phyloP scores from a whole-genome alignment of 108 stramenopile genomes.

The Pseudonitzschia multistriata region DNA sequence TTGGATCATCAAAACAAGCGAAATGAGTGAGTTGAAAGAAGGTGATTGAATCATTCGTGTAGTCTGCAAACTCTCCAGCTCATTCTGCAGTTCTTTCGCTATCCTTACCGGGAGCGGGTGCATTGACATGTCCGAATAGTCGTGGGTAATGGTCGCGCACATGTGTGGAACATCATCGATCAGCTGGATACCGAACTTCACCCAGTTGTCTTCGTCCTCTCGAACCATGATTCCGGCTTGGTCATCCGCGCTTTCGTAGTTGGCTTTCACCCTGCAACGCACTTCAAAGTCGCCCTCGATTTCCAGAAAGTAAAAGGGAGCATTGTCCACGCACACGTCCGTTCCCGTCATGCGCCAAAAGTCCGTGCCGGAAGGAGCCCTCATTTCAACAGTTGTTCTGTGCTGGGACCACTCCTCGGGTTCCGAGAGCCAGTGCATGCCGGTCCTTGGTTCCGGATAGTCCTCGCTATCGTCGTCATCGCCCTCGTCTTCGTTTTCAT shows the following conservation, averaged over 20 bases:
- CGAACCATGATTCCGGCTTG: constrained; percentile 58
- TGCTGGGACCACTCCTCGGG: constrained; percentile 48
- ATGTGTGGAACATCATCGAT: constrained; percentile 36
- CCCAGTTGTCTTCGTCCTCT: constrained; percentile 46
- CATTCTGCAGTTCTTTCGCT: no score
- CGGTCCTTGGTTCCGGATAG: constrained; percentile 16
- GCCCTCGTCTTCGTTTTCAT: constrained; percentile 19
- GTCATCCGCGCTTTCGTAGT: constrained; percentile 40
- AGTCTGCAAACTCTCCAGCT: no score
- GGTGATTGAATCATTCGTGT: no score
- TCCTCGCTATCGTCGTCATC: constrained; percentile 17
- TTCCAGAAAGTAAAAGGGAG: constrained; percentile 47
- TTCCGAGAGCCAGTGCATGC: constrained; percentile 43
- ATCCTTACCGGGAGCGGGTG: constrained; percentile 28
- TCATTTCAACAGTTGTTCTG: constrained; percentile 34
- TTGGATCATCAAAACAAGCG: no score
- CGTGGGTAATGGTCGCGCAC: constrained; percentile 43
- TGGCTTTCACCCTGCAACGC: constrained; percentile 36
- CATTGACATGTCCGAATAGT: constrained; percentile 44
- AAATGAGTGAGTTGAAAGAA: no score
- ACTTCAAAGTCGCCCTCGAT: constrained; percentile 55
- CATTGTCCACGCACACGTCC: constrained; percentile 39
- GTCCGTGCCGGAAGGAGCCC: constrained; percentile 35
- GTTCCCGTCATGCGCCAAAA: constrained; percentile 48
- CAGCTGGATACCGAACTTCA: constrained; percentile 40